Percentiles rank a stretch among this genome's conserved stretches.
These are phyloP conservation scores for Euphorbia lathyris DNA, from an alignment of 345 rosid species.

Conservation along the genomic window DNA sequence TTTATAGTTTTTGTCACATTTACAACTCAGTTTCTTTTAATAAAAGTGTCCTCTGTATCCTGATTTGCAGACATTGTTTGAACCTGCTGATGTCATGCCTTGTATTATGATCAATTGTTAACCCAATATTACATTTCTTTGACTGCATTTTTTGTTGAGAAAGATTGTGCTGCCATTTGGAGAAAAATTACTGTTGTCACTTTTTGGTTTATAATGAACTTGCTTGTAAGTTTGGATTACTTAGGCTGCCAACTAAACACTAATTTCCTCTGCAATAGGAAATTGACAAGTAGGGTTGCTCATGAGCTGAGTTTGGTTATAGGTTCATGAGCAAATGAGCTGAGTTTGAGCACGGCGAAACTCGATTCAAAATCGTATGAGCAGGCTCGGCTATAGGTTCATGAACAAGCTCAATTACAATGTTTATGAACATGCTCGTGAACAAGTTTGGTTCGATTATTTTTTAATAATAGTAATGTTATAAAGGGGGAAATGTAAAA, in stretches of 20 bases:
- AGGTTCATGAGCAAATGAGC: too few species aligned
- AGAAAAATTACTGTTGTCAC: not conserved
- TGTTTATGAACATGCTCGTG: too few species aligned
- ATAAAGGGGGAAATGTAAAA: too few species aligned
- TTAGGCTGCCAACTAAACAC: constrained; percentile 2
- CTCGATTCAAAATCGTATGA: too few species aligned
- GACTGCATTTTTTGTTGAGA: not conserved
- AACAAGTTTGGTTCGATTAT: too few species aligned
- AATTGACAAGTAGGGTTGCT: too few species aligned
- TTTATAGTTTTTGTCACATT: not conserved
- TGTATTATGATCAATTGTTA: not conserved
- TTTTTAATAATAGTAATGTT: too few species aligned
- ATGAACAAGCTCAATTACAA: too few species aligned
- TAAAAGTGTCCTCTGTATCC: not conserved
- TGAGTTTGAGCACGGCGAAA: too few species aligned
- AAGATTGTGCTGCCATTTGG: not conserved
- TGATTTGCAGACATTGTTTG: not conserved
- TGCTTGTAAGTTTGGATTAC: not conserved
- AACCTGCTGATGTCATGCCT: not conserved
- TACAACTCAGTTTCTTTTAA: not conserved
- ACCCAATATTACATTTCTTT: not conserved
- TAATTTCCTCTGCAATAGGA: not conserved
- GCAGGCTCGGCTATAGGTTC: too few species aligned
- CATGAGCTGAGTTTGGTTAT: too few species aligned
- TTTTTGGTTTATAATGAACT: not conserved